These are phyloP conservation scores for Saccharomycopsis malanga DNA, from an alignment of 805 yeast species.

Conservation along the genomic window DNA sequence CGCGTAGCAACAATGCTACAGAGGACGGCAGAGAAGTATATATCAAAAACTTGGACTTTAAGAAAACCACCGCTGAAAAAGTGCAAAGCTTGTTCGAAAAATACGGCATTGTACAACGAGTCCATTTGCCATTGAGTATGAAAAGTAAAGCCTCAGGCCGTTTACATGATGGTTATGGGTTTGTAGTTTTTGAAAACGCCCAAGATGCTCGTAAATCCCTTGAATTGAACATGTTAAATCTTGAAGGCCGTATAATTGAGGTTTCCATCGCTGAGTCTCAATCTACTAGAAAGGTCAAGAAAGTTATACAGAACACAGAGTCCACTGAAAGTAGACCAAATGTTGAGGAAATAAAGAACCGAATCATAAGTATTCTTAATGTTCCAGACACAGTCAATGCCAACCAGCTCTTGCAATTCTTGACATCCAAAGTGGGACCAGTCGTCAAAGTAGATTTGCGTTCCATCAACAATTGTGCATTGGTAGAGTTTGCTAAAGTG, in stretches of 20 bases:
- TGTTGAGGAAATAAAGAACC: slow-evolving; percentile 11
- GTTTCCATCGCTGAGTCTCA: slow-evolving; percentile 42
- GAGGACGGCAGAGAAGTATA: slow-evolving; percentile 52
- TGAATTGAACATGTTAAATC: slow-evolving; percentile 34
- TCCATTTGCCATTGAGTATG: slow-evolving; percentile 41
- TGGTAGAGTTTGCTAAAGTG: slow-evolving; percentile 39
- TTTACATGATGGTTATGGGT: slow-evolving; percentile 58
- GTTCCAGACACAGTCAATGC: slow-evolving; percentile 17
- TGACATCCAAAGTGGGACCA: slow-evolving; percentile 29
- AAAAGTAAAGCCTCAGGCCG: slow-evolving; percentile 30
- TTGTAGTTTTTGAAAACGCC: slow-evolving; percentile 48
- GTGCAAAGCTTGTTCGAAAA: slow-evolving; percentile 37
- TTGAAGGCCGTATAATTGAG: slow-evolving; percentile 42
- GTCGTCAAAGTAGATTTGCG: slow-evolving; percentile 39
- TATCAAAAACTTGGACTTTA: slow-evolving; percentile 46
- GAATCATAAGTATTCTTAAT: slow-evolving; percentile 12
- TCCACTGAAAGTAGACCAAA: slow-evolving; percentile 15
- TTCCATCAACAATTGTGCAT: slow-evolving; percentile 41
- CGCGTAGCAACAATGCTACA: slow-evolving; percentile 37
- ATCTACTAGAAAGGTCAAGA: slow-evolving; percentile 30
- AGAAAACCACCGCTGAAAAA: slow-evolving; percentile 32
- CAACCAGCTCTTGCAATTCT: slow-evolving; percentile 32
- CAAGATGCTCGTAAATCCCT: slow-evolving; percentile 49
- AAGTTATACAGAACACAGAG: slow-evolving; percentile 22
- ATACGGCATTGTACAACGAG: slow-evolving; percentile 47